Evolutionary conservation across 2,329 filamentous ascomycete species (phyloP).

Genomic region (Samsoniella hepiali): DNA sequence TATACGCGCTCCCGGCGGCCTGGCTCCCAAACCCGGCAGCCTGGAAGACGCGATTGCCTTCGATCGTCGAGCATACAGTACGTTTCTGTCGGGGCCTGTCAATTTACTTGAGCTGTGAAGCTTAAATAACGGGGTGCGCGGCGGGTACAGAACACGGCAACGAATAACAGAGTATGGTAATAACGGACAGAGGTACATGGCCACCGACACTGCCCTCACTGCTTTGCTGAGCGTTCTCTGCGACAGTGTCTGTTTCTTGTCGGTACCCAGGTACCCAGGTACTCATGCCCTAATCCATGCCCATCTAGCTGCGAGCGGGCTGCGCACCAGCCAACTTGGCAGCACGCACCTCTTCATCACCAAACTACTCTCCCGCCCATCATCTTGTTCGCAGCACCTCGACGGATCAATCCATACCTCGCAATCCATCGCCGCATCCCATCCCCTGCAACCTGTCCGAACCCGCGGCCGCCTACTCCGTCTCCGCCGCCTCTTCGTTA

Average conservation of each 20-base stretch:
- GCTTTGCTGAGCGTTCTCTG: background rate
- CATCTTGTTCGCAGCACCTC: too few relatives aligned
- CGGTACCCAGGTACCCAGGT: background rate
- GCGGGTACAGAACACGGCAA: background rate
- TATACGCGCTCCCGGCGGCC: too few relatives aligned
- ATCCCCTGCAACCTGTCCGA: too few relatives aligned
- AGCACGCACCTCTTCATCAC: background rate
- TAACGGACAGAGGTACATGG: background rate
- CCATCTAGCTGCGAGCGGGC: background rate
- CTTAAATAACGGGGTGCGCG: background rate
- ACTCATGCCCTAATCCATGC: background rate
- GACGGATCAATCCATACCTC: too few relatives aligned
- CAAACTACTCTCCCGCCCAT: background rate
- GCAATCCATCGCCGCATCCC: too few relatives aligned
- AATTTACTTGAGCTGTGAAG: background rate
- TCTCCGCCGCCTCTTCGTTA: too few relatives aligned
- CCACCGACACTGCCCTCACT: background rate
- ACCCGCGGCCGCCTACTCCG: too few relatives aligned
- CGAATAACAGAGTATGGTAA: background rate
- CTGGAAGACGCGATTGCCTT: background rate
- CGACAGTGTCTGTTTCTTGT: conserved; percentile 1
- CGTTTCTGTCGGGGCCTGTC: background rate
- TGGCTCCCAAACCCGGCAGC: too few relatives aligned
- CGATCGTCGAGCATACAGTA: background rate
- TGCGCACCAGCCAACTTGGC: conserved; percentile 1